Conservation (phyloP, 208 protist genomes). For the Crithidia fasciculata region DNA sequence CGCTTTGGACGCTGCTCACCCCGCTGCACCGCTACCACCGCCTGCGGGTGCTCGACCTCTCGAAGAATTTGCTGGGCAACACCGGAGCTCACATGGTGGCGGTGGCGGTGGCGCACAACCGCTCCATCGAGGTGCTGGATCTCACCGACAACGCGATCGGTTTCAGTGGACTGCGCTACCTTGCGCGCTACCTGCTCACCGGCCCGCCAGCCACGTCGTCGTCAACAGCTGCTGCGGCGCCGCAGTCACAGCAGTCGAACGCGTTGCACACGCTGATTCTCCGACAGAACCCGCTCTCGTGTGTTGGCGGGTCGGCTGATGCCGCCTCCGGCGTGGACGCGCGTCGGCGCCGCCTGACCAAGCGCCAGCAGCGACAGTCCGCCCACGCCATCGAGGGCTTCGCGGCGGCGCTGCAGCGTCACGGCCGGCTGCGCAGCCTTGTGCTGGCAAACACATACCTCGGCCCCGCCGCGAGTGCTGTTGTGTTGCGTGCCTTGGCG, state of each 20-base stretch:
- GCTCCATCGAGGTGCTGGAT: constrained; percentile 74
- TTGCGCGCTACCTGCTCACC: constrained; percentile 68
- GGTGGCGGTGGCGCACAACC: constrained; percentile 71
- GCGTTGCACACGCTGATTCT: constrained; percentile 52
- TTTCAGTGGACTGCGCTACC: constrained; percentile 67
- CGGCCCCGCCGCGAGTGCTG: constrained; percentile 58
- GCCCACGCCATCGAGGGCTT: constrained; percentile 48
- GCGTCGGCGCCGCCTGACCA: constrained; percentile 25
- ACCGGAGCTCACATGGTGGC: constrained; percentile 81
- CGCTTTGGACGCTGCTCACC: constrained; percentile 76
- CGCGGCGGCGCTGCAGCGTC: constrained; percentile 49
- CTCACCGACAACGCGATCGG: constrained; percentile 83
- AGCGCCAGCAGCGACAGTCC: constrained; percentile 18
- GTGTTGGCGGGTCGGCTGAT: constrained; percentile 22
- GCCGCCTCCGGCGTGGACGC: constrained; percentile 21
- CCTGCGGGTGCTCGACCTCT: constrained; percentile 77
- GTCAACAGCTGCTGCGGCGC: constrained; percentile 2
- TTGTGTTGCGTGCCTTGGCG: constrained; percentile 58
- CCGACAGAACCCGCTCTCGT: constrained; percentile 34
- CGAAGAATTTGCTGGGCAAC: constrained; percentile 70
- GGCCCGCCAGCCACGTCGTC: constrained; percentile 30
- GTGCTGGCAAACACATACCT: constrained; percentile 80
- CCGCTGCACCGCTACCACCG: constrained; percentile 80
- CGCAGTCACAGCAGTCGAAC: constrained; percentile 22
- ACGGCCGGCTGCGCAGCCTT: constrained; percentile 59